Evolutionary conservation across 176 grass and related monocot genomes (phyloP).

Genomic region (Oryza meridionalis): DNA sequence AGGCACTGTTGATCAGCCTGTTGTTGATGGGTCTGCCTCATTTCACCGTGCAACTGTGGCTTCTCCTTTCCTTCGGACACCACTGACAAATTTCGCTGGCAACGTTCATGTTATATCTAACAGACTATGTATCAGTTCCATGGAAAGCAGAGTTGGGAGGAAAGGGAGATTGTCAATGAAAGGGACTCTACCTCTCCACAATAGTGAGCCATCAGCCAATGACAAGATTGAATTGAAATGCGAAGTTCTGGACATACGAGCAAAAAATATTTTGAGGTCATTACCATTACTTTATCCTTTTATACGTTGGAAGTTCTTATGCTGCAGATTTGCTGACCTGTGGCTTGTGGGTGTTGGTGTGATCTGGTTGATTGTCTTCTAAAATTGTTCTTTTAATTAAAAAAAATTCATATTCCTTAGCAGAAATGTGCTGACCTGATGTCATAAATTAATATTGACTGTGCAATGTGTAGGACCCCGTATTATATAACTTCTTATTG

Average conservation of each 20-base stretch:
- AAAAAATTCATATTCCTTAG: conserved; percentile 1
- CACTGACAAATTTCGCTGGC: conserved; percentile 86
- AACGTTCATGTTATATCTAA: conserved; percentile 81
- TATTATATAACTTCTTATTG: conserved; percentile 19
- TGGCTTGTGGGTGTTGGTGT: conserved; percentile 16
- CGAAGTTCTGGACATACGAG: conserved; percentile 92
- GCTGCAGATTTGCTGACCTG: conserved; percentile 16
- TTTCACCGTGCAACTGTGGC: conserved; percentile 88
- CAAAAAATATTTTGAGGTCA: conserved; percentile 95
- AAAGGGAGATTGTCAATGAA: conserved; percentile 92
- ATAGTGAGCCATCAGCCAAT: conserved; percentile 69
- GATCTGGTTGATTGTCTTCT: conserved; percentile 22
- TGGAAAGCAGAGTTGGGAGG: conserved; percentile 95
- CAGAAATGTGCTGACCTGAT: conserved; percentile 23
- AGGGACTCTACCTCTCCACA: conserved; percentile 86
- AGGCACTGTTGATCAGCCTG: conserved; percentile 95
- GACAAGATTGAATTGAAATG: conserved; percentile 99
- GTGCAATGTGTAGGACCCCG: background rate
- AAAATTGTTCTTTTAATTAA: conserved; percentile 11
- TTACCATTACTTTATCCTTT: conserved; percentile 33
- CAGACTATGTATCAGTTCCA: conserved; percentile 79
- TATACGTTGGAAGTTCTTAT: background rate
- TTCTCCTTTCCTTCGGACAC: conserved; percentile 85
- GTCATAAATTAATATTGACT: conserved; percentile 26
- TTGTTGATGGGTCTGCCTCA: conserved; percentile 92